Percentiles rank a stretch among this genome's conserved stretches.
These are phyloP conservation scores for Candida sithepensis DNA, from an alignment of 805 yeast genomes.

Conservation along the genomic window DNA sequence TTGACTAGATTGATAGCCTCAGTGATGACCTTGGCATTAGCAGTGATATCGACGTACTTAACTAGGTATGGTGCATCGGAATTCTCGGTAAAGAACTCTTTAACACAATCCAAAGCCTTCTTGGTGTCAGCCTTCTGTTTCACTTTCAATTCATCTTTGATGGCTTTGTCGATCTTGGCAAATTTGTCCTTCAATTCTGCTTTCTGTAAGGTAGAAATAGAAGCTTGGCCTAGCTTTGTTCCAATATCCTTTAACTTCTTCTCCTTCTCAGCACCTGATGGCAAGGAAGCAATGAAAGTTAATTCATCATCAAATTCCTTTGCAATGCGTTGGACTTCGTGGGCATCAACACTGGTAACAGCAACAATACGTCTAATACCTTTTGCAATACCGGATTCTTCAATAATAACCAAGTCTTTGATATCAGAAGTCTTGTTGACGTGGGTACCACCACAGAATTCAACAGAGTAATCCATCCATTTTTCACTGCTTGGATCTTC, in stretches of 20 bases:
- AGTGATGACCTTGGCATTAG: conserved; percentile 90
- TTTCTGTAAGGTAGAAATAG: conserved; percentile 80
- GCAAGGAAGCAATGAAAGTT: conserved; percentile 54
- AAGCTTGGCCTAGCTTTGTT: conserved; percentile 75
- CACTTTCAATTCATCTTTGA: conserved; percentile 83
- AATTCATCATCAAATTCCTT: conserved; percentile 62
- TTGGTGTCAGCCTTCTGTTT: conserved; percentile 86
- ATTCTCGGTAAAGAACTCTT: conserved; percentile 59
- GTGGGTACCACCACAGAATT: conserved; percentile 99
- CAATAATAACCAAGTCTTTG: conserved; percentile 82
- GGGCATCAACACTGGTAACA: conserved; percentile 89
- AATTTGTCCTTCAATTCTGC: conserved; percentile 71
- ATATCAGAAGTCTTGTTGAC: conserved; percentile 90
- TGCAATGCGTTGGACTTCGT: conserved; percentile 85
- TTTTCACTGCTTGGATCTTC: conserved; percentile 64
- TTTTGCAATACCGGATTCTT: conserved; percentile 97
- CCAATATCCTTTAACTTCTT: conserved; percentile 77
- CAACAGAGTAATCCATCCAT: conserved; percentile 80
- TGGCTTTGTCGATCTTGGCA: conserved; percentile 73
- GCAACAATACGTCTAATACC: conserved; percentile 98
- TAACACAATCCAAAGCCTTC: conserved; percentile 74
- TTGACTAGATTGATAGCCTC: conserved; percentile 87
- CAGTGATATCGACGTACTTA: conserved; percentile 61
- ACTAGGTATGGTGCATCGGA: conserved; percentile 58
- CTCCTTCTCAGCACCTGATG: conserved; percentile 78